Evolutionary conservation across 345 rosid genomes (phyloP).

Genomic region (Camelina sativa): DNA sequence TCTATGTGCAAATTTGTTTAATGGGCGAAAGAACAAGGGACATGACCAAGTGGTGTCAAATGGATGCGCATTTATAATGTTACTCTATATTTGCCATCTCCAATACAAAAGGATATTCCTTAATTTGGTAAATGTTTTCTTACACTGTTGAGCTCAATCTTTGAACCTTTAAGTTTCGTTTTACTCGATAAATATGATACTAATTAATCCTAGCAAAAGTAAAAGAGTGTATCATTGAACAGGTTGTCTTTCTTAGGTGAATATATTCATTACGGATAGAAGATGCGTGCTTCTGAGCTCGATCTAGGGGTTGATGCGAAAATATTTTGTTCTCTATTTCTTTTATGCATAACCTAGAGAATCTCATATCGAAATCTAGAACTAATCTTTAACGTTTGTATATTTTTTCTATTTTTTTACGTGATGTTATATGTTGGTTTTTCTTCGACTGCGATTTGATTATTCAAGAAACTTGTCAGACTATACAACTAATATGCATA

Average conservation of each 20-base stretch:
- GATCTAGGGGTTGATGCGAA: background rate
- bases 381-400: background rate
- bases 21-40: conserved; percentile 28
- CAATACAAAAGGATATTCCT: conserved; percentile 29
- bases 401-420: background rate
- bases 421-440: background rate
- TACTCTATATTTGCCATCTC: conserved; percentile 38
- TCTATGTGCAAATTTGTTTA: conserved; percentile 15
- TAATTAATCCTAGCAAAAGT: conserved; percentile 17
- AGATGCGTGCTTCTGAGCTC: background rate
- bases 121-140: conserved; percentile 12
- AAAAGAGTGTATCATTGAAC: background rate
- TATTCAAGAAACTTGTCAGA: background rate
- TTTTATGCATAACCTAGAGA: background rate
- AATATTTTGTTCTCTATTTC: background rate
- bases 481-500: conserved; percentile 7
- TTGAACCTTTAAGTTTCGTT: conserved; percentile 11
- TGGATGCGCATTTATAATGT: conserved; percentile 42
- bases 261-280: background rate
- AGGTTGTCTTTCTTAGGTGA: background rate
- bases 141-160: background rate
- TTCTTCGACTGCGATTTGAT: background rate
- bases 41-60: conserved; percentile 43
- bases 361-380: background rate
- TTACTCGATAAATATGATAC: conserved; percentile 6